These are phyloP conservation scores for Orbilia brochopaga DNA, from an alignment of 2,329 filamentous ascomycete species.

Conservation along the genomic window DNA sequence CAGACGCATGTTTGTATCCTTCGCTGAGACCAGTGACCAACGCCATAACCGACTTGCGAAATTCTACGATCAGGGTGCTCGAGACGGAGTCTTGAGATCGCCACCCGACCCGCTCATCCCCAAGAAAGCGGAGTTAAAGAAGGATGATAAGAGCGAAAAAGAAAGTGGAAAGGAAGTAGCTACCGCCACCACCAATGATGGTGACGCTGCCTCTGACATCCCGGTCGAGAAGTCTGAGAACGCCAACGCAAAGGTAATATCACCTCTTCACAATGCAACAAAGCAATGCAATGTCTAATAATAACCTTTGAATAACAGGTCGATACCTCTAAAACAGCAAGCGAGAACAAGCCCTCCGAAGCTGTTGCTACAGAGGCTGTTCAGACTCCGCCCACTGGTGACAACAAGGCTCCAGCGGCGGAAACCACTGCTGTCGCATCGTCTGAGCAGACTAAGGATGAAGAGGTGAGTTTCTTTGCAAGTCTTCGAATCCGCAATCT, in stretches of 20 bases:
- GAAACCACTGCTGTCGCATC: background rate
- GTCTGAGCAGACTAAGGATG: background rate
- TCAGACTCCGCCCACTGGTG: background rate
- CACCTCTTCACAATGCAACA: slow-evolving; percentile 15
- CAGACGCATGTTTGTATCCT: slow-evolving; percentile 54
- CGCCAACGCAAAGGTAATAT: slow-evolving; percentile 15
- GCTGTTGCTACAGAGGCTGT: too few relatives aligned
- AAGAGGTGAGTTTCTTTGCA: background rate
- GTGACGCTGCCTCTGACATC: slow-evolving; percentile 33
- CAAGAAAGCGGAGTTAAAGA: slow-evolving; percentile 1
- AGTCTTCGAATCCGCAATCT: background rate
- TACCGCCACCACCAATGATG: background rate
- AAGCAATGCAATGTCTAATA: background rate
- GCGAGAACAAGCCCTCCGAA: background rate
- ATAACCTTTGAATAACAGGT: background rate
- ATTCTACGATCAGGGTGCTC: slow-evolving; percentile 41
- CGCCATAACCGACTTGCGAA: slow-evolving; percentile 53
- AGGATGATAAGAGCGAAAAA: background rate
- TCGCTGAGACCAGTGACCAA: slow-evolving; percentile 54
- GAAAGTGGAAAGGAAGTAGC: background rate
- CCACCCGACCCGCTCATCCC: slow-evolving; percentile 3
- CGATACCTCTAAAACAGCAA: background rate
- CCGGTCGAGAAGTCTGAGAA: slow-evolving; percentile 14
- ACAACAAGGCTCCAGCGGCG: background rate
- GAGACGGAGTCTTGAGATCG: slow-evolving; percentile 1